These are phyloP conservation scores for Neonectria ditissima DNA, from an alignment of 2,329 filamentous ascomycete genomes.

Conservation along the genomic window DNA sequence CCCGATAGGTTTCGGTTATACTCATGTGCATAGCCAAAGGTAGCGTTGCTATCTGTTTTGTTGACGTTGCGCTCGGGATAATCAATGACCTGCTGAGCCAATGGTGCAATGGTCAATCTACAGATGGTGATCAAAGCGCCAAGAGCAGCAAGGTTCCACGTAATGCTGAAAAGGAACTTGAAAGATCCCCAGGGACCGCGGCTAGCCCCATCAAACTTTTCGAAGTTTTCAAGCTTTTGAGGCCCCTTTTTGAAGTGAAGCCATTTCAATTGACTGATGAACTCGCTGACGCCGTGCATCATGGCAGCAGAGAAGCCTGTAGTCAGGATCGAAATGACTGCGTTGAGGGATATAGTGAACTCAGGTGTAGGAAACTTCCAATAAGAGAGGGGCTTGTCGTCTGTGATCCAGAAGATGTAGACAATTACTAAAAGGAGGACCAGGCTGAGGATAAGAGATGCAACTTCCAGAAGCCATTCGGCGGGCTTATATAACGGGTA, in stretches of 20 bases:
- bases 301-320: conserved; percentile 18
- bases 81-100: conserved; percentile 21
- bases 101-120: conserved; percentile 14
- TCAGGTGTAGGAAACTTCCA: conserved; percentile 12
- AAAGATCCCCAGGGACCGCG: conserved; percentile 21
- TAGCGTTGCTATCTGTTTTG: not conserved
- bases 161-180: conserved; percentile 9
- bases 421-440: not conserved
- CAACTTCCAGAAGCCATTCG: conserved; percentile 9
- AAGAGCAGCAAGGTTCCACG: conserved; percentile 25
- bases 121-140: conserved; percentile 26
- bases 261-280: conserved; percentile 33
- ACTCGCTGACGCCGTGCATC: conserved; percentile 28
- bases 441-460: conserved; percentile 1
- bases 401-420: conserved; percentile 15
- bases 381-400: conserved; percentile 16
- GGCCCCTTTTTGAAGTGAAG: conserved; percentile 18
- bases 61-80: conserved; percentile 3
- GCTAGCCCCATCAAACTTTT: conserved; percentile 29
- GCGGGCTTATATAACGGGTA: not conserved
- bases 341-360: conserved; percentile 28
- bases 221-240: conserved; percentile 6
- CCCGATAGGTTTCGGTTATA: conserved; percentile 8
- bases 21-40: conserved; percentile 22
- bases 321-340: conserved; percentile 20